Base-by-base conservation (phyloP, 2,329 filamentous ascomycete species). In the Cladosporium colombiae region DNA sequence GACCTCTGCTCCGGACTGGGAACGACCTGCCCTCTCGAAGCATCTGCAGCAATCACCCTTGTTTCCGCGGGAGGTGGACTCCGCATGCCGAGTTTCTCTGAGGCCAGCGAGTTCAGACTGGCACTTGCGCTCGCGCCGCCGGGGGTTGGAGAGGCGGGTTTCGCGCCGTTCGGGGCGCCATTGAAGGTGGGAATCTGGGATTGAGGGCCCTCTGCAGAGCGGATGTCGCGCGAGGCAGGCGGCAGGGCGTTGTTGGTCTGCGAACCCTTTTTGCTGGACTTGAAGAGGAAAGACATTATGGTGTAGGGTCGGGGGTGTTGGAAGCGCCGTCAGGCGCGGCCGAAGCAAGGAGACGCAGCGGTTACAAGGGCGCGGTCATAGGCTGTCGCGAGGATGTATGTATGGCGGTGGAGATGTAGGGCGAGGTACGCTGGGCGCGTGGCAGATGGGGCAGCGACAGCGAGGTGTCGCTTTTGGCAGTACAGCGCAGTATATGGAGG, bases 1-100 rank as follows among this genome's bases (percentile, higher is more conserved):
- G 86, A 85, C 70, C 83, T 83, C 71, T 89, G 85, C 71, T 91
- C 90, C 16, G 89, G 89, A 71, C 89, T 91, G 52, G 81, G 83
- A 63, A 84, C 33, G 5, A 31, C n/a, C 23, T 60, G 56, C 23
- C 57, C 29, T 10, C 57, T 44, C 27, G 58, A 52, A 13, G 37
- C 18, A 27, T 58, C 52, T 16, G 27, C 27, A n/a, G 37, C 40
- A 21, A 37, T 23, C 14, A 40, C 25, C 25, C 50, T 56, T 18
- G 25, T 16, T 29, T 61, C 62, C 1, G 37, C 56, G 14, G 63
- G 63, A 44, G 63, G 55, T 44, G 63, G 63, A 46, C 63, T 65
- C 21, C 63, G 49, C 53, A 65, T 60, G 40, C 60, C 25, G 52
- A 44, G 31, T 60, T 66, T 33, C 68, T 67, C 55, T 68, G 66